Percentiles rank a stretch among this genome's conserved stretches.
phyloP scores from a whole-genome alignment of 2,329 filamentous ascomycete species.

The Rasamsonia emersonii region DNA sequence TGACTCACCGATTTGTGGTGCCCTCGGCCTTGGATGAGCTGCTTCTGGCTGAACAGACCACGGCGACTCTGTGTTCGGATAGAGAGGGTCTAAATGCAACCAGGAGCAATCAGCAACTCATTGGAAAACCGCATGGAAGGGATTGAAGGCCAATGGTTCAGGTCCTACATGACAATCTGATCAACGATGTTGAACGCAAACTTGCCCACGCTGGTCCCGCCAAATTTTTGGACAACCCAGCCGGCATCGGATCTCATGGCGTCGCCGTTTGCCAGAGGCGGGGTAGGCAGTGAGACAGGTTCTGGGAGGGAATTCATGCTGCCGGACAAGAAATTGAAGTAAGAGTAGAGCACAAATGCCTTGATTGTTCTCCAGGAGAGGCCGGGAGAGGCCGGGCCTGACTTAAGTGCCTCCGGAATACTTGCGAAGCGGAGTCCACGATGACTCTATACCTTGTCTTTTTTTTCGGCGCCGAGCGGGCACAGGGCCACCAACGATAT shows the following conservation, averaged over 20 bases:
- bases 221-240: constrained; percentile 93
- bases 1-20: constrained; percentile 81
- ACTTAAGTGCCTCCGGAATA: too few relatives aligned
- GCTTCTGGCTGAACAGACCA: constrained; percentile 93
- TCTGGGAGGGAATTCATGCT: constrained; percentile 9
- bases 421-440: too few relatives aligned
- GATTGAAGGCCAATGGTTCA: too few relatives aligned
- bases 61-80: constrained; percentile 64
- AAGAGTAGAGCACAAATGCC: background rate
- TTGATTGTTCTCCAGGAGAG: too few relatives aligned
- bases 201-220: constrained; percentile 91
- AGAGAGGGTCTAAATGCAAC: constrained; percentile 59
- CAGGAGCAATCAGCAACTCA: too few relatives aligned
- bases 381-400: too few relatives aligned
- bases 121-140: too few relatives aligned
- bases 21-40: constrained; percentile 90
- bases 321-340: background rate
- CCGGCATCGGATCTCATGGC: constrained; percentile 21
- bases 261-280: constrained; percentile 9
- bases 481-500: too few relatives aligned
- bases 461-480: too few relatives aligned
- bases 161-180: constrained; percentile 62
- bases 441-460: too few relatives aligned
- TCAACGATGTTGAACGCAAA: constrained; percentile 69
- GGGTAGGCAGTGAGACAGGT: constrained; percentile 9